Evolutionary conservation across 495 filamentous ascomycete genomes (phyloP).

Genomic region (Xylaria castorea): DNA sequence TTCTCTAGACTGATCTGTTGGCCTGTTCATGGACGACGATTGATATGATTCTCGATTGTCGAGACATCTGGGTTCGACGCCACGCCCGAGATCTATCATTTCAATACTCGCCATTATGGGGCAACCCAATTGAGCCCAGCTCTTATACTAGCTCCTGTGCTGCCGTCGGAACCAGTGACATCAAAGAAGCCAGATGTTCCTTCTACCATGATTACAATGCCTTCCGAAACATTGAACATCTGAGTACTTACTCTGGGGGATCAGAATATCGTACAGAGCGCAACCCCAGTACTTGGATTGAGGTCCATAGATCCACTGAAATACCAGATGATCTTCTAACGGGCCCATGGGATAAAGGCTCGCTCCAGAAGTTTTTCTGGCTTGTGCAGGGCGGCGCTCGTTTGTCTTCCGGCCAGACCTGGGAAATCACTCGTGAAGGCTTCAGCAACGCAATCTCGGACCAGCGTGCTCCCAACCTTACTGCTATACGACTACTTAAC

Average conservation of each 20-base stretch:
- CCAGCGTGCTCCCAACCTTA: conserved; percentile 14
- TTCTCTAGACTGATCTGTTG: conserved; percentile 41
- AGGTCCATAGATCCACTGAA: conserved; percentile 37
- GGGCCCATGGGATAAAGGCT: conserved; percentile 37
- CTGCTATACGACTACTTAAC: conserved; percentile 19
- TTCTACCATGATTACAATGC: conserved; percentile 32
- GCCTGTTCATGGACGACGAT: conserved; percentile 40
- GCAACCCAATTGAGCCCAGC: conserved; percentile 13
- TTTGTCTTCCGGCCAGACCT: conserved; percentile 34
- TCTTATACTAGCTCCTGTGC: background rate
- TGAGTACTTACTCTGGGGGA: background rate
- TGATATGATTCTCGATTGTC: conserved; percentile 36
- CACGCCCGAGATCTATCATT: conserved; percentile 8
- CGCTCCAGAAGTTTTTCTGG: conserved; percentile 47
- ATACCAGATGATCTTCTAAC: conserved; percentile 45
- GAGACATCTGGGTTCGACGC: conserved; percentile 31
- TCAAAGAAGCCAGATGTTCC: conserved; percentile 23
- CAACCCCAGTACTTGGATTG: conserved; percentile 28
- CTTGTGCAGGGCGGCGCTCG: conserved; percentile 41
- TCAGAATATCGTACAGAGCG: background rate
- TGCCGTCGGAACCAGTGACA: background rate
- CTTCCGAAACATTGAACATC: conserved; percentile 26
- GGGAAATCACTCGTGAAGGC: conserved; percentile 42
- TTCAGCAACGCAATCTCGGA: conserved; percentile 27
- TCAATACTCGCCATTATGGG: conserved; percentile 28